phyloP scores from a whole-genome alignment of 129 eudicot species.

The Dittrichia graveolens region DNA sequence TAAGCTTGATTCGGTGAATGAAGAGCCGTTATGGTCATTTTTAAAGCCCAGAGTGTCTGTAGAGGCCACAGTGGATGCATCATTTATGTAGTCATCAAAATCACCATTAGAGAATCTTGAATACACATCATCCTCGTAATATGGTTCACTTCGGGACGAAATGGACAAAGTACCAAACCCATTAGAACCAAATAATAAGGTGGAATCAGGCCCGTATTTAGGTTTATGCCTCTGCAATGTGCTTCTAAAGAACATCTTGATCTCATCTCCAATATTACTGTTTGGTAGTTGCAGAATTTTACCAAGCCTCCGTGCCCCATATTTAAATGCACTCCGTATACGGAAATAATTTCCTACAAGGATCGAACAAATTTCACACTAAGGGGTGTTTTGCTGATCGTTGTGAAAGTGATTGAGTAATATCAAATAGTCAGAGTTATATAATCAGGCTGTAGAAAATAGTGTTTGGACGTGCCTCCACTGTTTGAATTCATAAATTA shows the following conservation, averaged over 20 bases:
- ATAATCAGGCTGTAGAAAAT: not conserved
- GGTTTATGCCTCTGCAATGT: constrained; percentile 66
- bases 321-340: constrained; percentile 79
- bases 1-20: not conserved
- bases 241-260: constrained; percentile 57
- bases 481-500: not conserved
- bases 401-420: not conserved
- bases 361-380: constrained; percentile 8
- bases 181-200: constrained; percentile 28
- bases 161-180: constrained; percentile 32
- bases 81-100: constrained; percentile 43
- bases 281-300: constrained; percentile 53
- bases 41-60: constrained; percentile 16
- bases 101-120: constrained; percentile 47
- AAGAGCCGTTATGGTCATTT: constrained; percentile 21
- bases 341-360: constrained; percentile 71
- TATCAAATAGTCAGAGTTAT: not conserved
- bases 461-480: not conserved
- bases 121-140: constrained; percentile 48
- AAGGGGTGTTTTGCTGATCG: not conserved
- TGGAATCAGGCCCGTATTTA: constrained; percentile 34
- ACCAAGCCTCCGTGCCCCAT: constrained; percentile 83
- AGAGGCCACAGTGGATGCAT: constrained; percentile 24
- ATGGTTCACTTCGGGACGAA: constrained; percentile 43
- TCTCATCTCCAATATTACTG: constrained; percentile 49